Conservation (phyloP, 176 grass and related monocot species). For the Canna indica region DNA sequence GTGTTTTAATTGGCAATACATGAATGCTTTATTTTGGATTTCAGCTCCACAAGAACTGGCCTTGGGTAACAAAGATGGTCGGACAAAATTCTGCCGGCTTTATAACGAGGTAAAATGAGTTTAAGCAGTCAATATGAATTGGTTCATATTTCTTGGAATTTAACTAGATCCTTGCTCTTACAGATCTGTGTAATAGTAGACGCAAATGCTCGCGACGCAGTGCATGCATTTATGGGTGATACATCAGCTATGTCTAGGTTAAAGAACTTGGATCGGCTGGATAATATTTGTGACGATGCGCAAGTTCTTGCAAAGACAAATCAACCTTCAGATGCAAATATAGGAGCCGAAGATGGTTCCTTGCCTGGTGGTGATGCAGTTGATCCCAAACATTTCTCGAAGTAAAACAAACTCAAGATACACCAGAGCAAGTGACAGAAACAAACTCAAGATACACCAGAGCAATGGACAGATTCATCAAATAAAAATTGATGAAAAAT, state of each 20-base stretch:
- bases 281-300: slow-evolving; percentile 39
- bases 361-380: neutral
- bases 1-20: neutral
- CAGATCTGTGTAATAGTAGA: slow-evolving; percentile 79
- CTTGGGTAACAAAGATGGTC: slow-evolving; percentile 27
- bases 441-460: neutral
- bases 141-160: neutral
- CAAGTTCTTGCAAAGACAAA: slow-evolving; percentile 31
- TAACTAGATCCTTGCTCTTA: slow-evolving; percentile 9
- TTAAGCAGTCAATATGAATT: neutral
- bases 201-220: slow-evolving; percentile 34
- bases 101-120: slow-evolving; percentile 69
- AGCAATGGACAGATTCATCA: neutral
- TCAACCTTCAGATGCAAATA: neutral
- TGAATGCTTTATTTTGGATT: slow-evolving; percentile 22
- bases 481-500: neutral
- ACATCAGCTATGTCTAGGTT: slow-evolving; percentile 38
- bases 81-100: slow-evolving; percentile 41
- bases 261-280: slow-evolving; percentile 44
- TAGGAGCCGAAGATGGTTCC: neutral
- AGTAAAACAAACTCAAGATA: neutral
- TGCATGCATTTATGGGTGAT: slow-evolving; percentile 58
- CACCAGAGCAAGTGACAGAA: neutral
- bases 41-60: slow-evolving; percentile 38
- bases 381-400: neutral